phyloP scores from a whole-genome alignment of 345 rosid genomes.

The Eutrema japonicum region DNA sequence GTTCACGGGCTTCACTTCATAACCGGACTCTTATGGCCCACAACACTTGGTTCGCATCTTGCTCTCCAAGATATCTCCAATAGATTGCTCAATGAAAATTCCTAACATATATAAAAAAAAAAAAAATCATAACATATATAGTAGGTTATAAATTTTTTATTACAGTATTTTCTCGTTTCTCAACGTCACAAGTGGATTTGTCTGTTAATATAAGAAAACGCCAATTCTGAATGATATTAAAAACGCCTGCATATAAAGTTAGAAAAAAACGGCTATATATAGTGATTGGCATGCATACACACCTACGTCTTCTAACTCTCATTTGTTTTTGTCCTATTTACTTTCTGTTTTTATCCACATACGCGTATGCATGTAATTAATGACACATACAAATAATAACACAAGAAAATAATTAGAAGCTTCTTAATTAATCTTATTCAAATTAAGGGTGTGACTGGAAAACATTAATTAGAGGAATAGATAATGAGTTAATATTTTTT shows the following conservation, averaged over 20 bases:
- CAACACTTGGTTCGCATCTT: too few species aligned
- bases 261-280: slow-evolving; percentile 14
- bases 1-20: too few species aligned
- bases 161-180: neutral
- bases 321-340: slow-evolving; percentile 7
- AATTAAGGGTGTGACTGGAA: too few species aligned
- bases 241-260: neutral
- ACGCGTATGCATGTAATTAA: neutral
- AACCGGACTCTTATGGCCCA: too few species aligned
- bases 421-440: neutral
- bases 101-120: too few species aligned
- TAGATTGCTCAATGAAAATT: neutral
- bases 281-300: slow-evolving; percentile 10
- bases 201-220: neutral
- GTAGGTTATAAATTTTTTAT: neutral
- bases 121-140: neutral
- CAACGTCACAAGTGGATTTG: neutral
- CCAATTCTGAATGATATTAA: neutral
- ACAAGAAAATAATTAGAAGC: neutral
- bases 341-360: neutral
- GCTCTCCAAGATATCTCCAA: too few species aligned
- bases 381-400: neutral
- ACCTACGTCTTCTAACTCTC: neutral
- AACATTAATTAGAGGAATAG: too few species aligned
- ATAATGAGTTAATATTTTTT: too few species aligned